Evolutionary conservation across 257 asterid species (phyloP), one percentile per base, ranked within the genome.

Genomic region (Mentha longifolia): DNA sequence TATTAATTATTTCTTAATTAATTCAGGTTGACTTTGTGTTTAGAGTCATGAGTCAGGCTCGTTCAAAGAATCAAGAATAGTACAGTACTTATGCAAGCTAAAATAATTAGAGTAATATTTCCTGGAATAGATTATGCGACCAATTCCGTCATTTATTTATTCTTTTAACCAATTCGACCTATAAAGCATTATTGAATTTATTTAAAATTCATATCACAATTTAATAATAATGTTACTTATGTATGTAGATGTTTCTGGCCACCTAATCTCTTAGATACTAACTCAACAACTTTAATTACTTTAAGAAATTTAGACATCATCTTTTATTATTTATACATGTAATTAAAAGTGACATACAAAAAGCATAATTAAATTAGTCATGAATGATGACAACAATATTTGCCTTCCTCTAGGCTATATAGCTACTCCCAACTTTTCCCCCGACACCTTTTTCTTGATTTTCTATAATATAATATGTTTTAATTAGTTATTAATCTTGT

Each of bases 221-320:
- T 55, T 35, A 25, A 31, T 49, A 51, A 50, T 20, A n/a, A n/a
- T 51, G 30, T 49, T 52, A 10, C 10, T 75, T 39, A 25, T 35
- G 19, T 35, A 28, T 61, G 42, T 62, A 69, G 76, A 61, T 69
- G 55, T 69, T 54, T 68, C 62, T 70, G 80, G 76, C 59, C 68
- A 76, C 80, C 80, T 69, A 76, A 69, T 33, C 4, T 17, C 30
- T 35, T 50, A 51, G 28, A 46, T 19, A 13, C 43, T 17, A 30
- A 19, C 49, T 74, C 28, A 25, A 25, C 73, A 65, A 55, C 31
- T 54, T 73, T 52, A 3, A 63, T 49, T 72, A 63, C 51, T 25
- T 15, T 33, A n/a, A 67, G 20, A 57, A 10, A 25, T 19, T 12
- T 19, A 2, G 30, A 45, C 9, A 43, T 16, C 41, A 8, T 47